Conservation (phyloP, 495 filamentous ascomycete genomes). For the Aspergillus sclerotiicarbonarius region DNA sequence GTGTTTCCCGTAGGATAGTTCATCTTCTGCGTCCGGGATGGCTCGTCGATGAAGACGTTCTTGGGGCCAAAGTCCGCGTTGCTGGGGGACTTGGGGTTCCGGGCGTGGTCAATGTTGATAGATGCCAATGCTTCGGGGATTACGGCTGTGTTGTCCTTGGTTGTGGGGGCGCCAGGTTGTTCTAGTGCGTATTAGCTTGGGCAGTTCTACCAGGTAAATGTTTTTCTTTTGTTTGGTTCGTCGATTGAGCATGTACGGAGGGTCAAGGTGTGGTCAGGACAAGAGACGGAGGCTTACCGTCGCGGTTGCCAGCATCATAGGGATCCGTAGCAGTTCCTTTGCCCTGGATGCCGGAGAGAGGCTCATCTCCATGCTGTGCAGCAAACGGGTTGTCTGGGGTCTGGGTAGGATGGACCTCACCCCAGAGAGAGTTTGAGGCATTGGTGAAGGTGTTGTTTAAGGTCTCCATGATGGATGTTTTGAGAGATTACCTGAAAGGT, state of each 20-base stretch:
- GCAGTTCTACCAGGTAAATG: background rate
- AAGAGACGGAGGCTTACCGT: conserved; percentile 6
- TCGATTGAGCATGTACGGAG: background rate
- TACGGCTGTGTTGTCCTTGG: conserved; percentile 26
- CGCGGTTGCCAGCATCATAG: conserved; percentile 39
- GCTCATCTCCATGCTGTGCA: conserved; percentile 35
- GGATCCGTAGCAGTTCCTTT: conserved; percentile 37
- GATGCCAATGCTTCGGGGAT: conserved; percentile 15
- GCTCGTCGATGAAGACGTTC: conserved; percentile 1
- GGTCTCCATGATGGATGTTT: conserved; percentile 34
- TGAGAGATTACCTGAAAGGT: background rate
- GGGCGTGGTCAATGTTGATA: conserved; percentile 6
- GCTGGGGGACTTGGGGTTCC: conserved; percentile 6
- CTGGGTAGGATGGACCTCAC: conserved; percentile 21
- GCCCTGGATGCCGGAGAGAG: conserved; percentile 42
- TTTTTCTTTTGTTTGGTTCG: background rate
- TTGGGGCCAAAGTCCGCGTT: conserved; percentile 4
- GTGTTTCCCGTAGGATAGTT: background rate
- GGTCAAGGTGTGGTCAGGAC: background rate
- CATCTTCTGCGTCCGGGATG: background rate
- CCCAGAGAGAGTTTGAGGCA: conserved; percentile 37
- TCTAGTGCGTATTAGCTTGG: conserved; percentile 22
- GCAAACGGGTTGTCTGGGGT: conserved; percentile 9
- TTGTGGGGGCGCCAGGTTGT: conserved; percentile 31
- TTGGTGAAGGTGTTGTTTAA: conserved; percentile 34